Evolutionary conservation across 2,329 filamentous ascomycete genomes (phyloP), one percentile per base, ranked within the genome.

Genomic region (Neoarthrinium moseri): DNA sequence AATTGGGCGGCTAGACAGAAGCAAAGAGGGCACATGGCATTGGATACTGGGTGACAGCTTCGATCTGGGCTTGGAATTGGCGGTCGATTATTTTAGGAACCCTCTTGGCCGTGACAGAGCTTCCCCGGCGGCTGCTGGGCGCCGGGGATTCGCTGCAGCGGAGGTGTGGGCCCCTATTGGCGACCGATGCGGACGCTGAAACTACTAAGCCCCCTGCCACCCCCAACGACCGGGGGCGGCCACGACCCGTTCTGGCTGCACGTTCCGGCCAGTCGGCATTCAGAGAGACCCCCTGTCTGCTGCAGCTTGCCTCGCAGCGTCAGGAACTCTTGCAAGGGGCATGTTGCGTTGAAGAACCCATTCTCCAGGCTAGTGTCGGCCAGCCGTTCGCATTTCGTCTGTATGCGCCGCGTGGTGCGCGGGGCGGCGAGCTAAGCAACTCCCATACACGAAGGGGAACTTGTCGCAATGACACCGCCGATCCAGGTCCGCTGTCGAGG

Each of bases 1-100:
- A 29, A 17, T 35, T 29, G 17, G 33, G 35, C 35, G 43, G 43
- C 34, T 38, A 44, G 23, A 43, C 17, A 22, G 23, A 17, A 24
- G 17, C 7, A 4, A 22, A 32, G 5, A 32, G 39, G 39, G n/a
- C 27, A 20, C 39, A 30, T 42, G 39, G 17, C 27, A 30, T 18
- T 30, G 32, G 15, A 17, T 12, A 26, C 12, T 30, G 37, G 26
- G n/a, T 41, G 17, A 22, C 17, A 6, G 23, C 15, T 17, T 23
- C 26, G n/a, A 41, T 32, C 13, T 44, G n/a, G 12, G 23, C 13
- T 20, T 24, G 11, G 17, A 37, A 24, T 24, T 20, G 27, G 10
- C 21, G 20, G 13, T 44, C 20, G 32, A 36, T 43, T 33, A 36
- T 44, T 44, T 44, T 44, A 44, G 41, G 41, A 34, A 13, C 41